Percentiles rank a stretch among this genome's conserved stretches.
phyloP scores from a whole-genome alignment of 2,329 filamentous ascomycete species.

The Trichoderma koningii region DNA sequence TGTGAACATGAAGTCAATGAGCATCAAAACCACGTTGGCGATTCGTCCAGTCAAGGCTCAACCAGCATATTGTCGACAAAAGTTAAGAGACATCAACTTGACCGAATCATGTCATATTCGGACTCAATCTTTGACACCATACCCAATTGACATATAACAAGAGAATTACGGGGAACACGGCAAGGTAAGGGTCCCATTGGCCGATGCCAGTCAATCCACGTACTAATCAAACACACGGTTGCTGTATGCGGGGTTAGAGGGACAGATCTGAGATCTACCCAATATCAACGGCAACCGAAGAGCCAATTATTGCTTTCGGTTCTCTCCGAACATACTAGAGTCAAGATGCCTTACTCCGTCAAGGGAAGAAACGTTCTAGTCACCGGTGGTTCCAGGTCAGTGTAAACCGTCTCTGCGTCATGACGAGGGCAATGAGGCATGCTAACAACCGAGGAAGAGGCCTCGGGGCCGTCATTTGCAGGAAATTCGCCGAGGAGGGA shows the following conservation, averaged over 20 bases:
- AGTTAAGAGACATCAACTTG: too few species aligned
- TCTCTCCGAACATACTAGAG: not conserved
- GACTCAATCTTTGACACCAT: too few species aligned
- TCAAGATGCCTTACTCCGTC: conserved; percentile 20
- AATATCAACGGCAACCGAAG: not conserved
- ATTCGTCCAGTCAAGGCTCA: too few species aligned
- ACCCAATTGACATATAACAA: not conserved
- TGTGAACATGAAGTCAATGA: too few species aligned
- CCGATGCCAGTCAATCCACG: not conserved
- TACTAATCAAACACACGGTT: too few species aligned
- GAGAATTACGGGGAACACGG: too few species aligned
- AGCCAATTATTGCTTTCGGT: not conserved
- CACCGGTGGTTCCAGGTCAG: conserved; percentile 18
- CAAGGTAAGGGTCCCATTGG: not conserved
- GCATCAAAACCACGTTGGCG: too few species aligned
- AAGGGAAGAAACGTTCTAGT: conserved; percentile 22
- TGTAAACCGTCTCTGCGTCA: not conserved
- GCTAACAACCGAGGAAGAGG: conserved; percentile 1
- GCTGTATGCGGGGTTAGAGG: conserved; percentile 6
- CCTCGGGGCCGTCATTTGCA: conserved; percentile 20
- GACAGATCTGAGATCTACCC: not conserved
- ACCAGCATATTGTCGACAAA: too few species aligned
- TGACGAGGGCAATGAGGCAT: too few species aligned
- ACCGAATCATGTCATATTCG: too few species aligned
- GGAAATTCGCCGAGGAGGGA: conserved; percentile 21